These are phyloP conservation scores for Mallotus nudiflorus DNA, from an alignment of 345 rosid species.

Conservation along the genomic window DNA sequence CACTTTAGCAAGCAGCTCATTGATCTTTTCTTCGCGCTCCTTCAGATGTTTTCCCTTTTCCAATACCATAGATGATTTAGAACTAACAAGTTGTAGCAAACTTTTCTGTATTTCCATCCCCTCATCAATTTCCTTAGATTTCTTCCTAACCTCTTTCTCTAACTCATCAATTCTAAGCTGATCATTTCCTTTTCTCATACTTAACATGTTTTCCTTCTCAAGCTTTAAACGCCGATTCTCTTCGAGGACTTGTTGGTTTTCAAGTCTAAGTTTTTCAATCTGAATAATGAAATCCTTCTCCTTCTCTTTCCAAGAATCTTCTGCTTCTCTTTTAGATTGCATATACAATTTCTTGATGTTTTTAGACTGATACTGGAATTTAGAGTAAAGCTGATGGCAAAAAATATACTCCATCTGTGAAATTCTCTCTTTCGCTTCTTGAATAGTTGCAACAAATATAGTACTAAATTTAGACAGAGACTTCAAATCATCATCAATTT, in stretches of 20 bases:
- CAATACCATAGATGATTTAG: slow-evolving; percentile 30
- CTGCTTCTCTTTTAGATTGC: slow-evolving; percentile 55
- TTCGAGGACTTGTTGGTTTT: slow-evolving; percentile 40
- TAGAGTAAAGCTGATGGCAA: slow-evolving; percentile 81
- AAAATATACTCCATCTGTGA: slow-evolving; percentile 91
- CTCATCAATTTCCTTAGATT: slow-evolving; percentile 48
- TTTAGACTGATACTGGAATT: slow-evolving; percentile 56
- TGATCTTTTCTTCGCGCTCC: slow-evolving; percentile 39
- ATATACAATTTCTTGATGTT: slow-evolving; percentile 48
- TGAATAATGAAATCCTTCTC: slow-evolving; percentile 45
- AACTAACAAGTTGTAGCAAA: slow-evolving; percentile 43
- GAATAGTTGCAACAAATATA: slow-evolving; percentile 77
- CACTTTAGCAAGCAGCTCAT: slow-evolving; percentile 42
- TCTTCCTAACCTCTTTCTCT: slow-evolving; percentile 37
- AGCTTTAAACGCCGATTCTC: slow-evolving; percentile 43
- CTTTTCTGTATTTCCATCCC: slow-evolving; percentile 43
- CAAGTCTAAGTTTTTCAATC: slow-evolving; percentile 50
- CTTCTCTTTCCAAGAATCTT: slow-evolving; percentile 54
- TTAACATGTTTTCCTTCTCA: slow-evolving; percentile 42
- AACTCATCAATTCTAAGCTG: slow-evolving; percentile 35
- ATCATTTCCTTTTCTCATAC: slow-evolving; percentile 26
- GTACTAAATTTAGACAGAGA: slow-evolving; percentile 66
- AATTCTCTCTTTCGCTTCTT: slow-evolving; percentile 85
- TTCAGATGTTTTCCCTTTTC: slow-evolving; percentile 31
- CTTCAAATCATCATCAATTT: slow-evolving; percentile 47